phyloP scores from a whole-genome alignment of 805 yeast genomes.

The Spathaspora hagerdaliae region DNA sequence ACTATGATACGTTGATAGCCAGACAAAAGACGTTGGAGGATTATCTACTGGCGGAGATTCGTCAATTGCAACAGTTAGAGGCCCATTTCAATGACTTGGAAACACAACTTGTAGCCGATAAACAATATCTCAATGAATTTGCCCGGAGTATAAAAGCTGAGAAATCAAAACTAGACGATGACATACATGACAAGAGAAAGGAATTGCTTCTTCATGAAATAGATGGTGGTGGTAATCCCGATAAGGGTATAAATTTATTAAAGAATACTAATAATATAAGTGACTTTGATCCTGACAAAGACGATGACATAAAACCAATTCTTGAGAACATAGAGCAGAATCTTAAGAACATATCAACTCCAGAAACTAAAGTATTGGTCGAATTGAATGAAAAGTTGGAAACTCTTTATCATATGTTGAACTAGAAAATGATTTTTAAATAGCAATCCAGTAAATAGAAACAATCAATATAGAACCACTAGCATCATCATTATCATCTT shows the following conservation, averaged over 20 bases:
- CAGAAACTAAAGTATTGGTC: conserved; percentile 8
- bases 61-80: conserved; percentile 32
- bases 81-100: conserved; percentile 19
- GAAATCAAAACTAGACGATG: conserved; percentile 11
- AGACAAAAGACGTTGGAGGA: conserved; percentile 29
- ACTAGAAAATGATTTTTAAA: conserved; percentile 4
- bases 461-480: conserved; percentile 4
- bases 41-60: conserved; percentile 36
- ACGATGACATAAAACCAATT: conserved; percentile 14
- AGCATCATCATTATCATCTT: conserved; percentile 2
- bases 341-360: conserved; percentile 10
- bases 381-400: conserved; percentile 18
- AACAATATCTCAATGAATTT: conserved; percentile 27
- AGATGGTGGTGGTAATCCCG: background rate
- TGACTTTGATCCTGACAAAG: conserved; percentile 14
- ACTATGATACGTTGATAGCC: conserved; percentile 21
- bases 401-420: conserved; percentile 12
- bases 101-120: conserved; percentile 26
- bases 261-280: background rate
- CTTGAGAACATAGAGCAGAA: conserved; percentile 12
- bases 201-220: background rate
- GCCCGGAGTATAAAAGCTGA: conserved; percentile 16
- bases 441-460: conserved; percentile 17
- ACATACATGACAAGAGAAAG: conserved; percentile 8
- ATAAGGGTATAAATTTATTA: background rate